Evolutionary conservation across 768 basidiomycete species (phyloP), one percentile per base, ranked within the genome.

Genomic region (Lactifluus piperatus): DNA sequence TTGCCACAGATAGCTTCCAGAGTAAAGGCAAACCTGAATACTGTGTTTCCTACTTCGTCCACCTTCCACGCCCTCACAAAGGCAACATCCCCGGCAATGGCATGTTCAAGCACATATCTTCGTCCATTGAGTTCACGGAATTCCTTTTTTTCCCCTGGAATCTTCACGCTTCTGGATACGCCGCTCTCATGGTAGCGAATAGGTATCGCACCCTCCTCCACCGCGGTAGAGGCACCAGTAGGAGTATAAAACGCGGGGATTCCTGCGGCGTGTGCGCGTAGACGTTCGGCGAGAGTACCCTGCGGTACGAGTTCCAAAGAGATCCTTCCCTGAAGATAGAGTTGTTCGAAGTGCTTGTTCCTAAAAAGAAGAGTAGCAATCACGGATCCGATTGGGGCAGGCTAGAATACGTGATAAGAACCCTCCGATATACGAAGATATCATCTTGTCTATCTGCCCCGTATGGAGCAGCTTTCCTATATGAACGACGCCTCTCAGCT

Each of bases 231-330:
- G 8, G 90, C 89, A 16, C 94, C 93, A 0, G 92, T 93, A 16
- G 92, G 93, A 5, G 91, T 95, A 72, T 77, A 94, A 76, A 97
- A 93, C n/a, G 87, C 91, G 18, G 93, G 92, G 60, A 93, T 91
- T 51, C 93, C 93, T 11, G 91, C 88, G 9, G 91, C 92, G 57
- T 91, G 88, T 7, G 93, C 88, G 36, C 92, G 86, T 60, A 94
- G 77, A 58, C 92, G 85, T 68, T 94, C 93, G 16, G 86, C 84
- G 45, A 97, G 82, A 14, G 91, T 94, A 10, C 92, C 93, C 73
- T 97, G 93, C 3, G 94, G 93, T 27, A 91, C 89, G 22, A 95
- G 84, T 67, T 95, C 93, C 36, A 94, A 74, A 9, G 86, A 84
- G 58, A 95, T 85, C 63, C 85, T 73, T 54, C 93, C 93, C 13